Conservation (phyloP, 2,329 filamentous ascomycete genomes). For the Alternaria angustiovoidea region DNA sequence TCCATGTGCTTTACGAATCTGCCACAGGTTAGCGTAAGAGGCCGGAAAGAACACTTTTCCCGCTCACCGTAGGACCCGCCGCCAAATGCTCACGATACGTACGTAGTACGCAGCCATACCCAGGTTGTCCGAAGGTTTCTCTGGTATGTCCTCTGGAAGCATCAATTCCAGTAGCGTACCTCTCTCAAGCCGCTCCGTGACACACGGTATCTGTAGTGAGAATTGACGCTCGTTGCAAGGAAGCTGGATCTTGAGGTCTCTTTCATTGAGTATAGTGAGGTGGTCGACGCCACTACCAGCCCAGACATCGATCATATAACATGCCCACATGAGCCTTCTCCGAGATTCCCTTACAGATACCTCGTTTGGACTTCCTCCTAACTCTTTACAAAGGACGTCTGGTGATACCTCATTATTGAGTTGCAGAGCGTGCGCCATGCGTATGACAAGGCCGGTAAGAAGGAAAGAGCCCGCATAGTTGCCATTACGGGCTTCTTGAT, state of each 20-base stretch:
- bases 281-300: slow-evolving; percentile 46
- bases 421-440: slow-evolving; percentile 45
- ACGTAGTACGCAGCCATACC: slow-evolving; percentile 46
- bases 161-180: slow-evolving; percentile 38
- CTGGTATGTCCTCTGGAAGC: slow-evolving; percentile 33
- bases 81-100: slow-evolving; percentile 44
- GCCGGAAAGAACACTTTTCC: not conserved
- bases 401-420: slow-evolving; percentile 41
- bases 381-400: slow-evolving; percentile 39
- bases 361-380: slow-evolving; percentile 38
- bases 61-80: slow-evolving; percentile 39
- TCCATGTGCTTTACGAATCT: slow-evolving; percentile 46
- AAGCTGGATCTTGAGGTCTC: slow-evolving; percentile 44
- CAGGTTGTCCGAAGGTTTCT: slow-evolving; percentile 41
- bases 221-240: slow-evolving; percentile 47
- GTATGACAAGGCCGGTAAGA: slow-evolving; percentile 42
- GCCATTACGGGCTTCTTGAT: slow-evolving; percentile 42
- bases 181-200: slow-evolving; percentile 39
- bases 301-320: slow-evolving; percentile 48
- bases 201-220: slow-evolving; percentile 40
- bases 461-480: slow-evolving; percentile 46
- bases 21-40: not conserved
- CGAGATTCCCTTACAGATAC: slow-evolving; percentile 40
- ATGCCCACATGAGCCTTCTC: slow-evolving; percentile 47
- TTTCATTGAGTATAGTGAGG: slow-evolving; percentile 44